Conservation (phyloP, 495 filamentous ascomycete genomes). For the Talaromyces wortmannii region DNA sequence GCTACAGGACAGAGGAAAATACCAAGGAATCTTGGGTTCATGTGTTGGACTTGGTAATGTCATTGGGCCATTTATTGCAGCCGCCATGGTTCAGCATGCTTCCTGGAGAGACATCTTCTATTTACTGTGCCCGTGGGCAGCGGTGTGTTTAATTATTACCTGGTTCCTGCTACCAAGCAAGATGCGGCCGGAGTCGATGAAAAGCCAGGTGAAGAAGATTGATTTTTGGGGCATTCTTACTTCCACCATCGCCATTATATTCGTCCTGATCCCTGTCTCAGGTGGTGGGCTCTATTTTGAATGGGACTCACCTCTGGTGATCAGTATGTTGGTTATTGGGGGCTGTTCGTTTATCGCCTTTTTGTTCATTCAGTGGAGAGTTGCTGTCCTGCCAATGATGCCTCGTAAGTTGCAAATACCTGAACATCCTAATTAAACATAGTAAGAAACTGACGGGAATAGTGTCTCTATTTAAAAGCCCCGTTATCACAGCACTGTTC, state of each 20-base stretch:
- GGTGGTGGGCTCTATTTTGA: conserved; percentile 54
- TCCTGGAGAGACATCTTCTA: conserved; percentile 46
- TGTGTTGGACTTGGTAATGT: conserved; percentile 36
- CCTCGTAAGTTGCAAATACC: conserved; percentile 31
- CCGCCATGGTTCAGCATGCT: conserved; percentile 34
- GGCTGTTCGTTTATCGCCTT: conserved; percentile 38
- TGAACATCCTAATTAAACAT: background rate
- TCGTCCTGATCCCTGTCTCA: conserved; percentile 55
- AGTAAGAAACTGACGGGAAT: conserved; percentile 6
- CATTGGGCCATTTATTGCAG: conserved; percentile 37
- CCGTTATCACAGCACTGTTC: conserved; percentile 43
- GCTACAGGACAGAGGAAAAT: conserved; percentile 36
- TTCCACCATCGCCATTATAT: conserved; percentile 45
- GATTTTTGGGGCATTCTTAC: conserved; percentile 47
- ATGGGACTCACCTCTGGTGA: conserved; percentile 55
- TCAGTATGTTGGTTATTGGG: conserved; percentile 54
- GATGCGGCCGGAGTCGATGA: conserved; percentile 22
- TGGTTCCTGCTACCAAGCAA: conserved; percentile 38
- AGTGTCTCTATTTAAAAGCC: conserved; percentile 50
- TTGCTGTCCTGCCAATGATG: conserved; percentile 53
- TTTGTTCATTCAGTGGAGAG: conserved; percentile 50
- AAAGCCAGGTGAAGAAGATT: conserved; percentile 43
- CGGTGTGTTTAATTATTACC: conserved; percentile 29
- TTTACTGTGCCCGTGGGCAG: conserved; percentile 33
- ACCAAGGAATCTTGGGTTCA: conserved; percentile 37